phyloP scores from a whole-genome alignment of 1,139 yeast species.

The Yamadazyma buinensis region DNA sequence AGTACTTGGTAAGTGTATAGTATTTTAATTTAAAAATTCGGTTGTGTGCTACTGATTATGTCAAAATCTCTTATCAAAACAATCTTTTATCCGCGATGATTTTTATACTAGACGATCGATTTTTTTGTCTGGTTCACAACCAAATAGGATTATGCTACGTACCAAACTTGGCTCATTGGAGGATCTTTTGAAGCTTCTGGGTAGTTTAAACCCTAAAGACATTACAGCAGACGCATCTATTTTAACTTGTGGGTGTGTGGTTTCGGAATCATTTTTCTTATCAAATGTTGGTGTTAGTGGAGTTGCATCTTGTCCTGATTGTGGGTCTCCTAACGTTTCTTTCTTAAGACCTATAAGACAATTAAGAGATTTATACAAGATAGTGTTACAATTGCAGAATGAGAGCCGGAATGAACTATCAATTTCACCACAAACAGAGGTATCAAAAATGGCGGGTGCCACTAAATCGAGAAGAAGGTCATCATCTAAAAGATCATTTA shows the following conservation, averaged over 20 bases:
- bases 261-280: slow-evolving; percentile 47
- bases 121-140: too few relatives aligned
- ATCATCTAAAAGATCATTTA: slow-evolving; percentile 22
- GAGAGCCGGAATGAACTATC: neutral
- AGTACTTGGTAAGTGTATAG: too few relatives aligned
- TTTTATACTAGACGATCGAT: neutral
- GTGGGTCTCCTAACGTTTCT: slow-evolving; percentile 27
- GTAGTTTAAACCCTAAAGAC: slow-evolving; percentile 11
- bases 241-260: slow-evolving; percentile 68
- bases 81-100: neutral
- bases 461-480: slow-evolving; percentile 17
- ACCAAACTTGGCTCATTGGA: neutral
- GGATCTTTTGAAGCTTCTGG: slow-evolving; percentile 1
- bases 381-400: slow-evolving; percentile 18
- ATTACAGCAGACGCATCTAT: slow-evolving; percentile 49
- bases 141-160: neutral
- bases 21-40: too few relatives aligned
- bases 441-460: neutral
- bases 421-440: too few relatives aligned
- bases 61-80: neutral
- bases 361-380: slow-evolving; percentile 45
- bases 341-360: slow-evolving; percentile 49
- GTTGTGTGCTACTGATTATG: too few relatives aligned
- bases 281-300: slow-evolving; percentile 17
- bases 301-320: slow-evolving; percentile 44